A percentile compares a stretch with the other conserved stretches of the same genome.
phyloP scores from a whole-genome alignment of 768 basidiomycete species.

The Tulasnella calospora region DNA sequence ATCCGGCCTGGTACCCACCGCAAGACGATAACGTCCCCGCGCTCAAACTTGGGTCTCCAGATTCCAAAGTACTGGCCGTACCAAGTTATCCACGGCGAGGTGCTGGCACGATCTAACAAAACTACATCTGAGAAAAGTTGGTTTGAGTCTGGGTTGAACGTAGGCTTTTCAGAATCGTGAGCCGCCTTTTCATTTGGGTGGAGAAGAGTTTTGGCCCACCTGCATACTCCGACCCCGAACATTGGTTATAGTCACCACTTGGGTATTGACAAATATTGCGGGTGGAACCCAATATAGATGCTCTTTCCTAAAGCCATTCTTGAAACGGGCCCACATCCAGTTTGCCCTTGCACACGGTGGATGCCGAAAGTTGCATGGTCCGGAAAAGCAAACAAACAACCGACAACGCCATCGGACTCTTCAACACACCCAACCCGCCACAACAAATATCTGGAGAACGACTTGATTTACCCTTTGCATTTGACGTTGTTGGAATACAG shows the following conservation, averaged over 20 bases:
- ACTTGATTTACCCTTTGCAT: neutral
- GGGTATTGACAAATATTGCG: neutral
- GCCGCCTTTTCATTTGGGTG: neutral
- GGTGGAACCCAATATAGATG: constrained; percentile 20
- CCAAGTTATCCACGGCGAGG: constrained; percentile 30
- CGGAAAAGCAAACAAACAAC: neutral
- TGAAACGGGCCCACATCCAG: neutral
- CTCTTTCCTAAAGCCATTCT: neutral
- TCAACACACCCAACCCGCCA: neutral
- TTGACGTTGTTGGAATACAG: neutral
- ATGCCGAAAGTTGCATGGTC: neutral
- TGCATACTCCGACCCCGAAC: constrained; percentile 20
- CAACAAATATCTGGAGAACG: neutral
- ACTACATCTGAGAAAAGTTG: constrained; percentile 36
- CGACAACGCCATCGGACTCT: neutral
- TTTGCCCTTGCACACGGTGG: neutral
- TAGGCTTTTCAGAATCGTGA: constrained; percentile 33
- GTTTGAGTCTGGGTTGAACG: constrained; percentile 37
- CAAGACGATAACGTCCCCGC: constrained; percentile 29
- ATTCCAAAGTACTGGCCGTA: constrained; percentile 29
- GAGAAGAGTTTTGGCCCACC: neutral
- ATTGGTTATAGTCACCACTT: constrained; percentile 11
- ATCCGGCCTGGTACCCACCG: neutral
- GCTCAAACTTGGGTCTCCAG: constrained; percentile 37
- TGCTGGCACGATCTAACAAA: constrained; percentile 33